Evolutionary conservation across 139 green algal genomes (phyloP).

Genomic region (Tetradesmus obliquus): DNA sequence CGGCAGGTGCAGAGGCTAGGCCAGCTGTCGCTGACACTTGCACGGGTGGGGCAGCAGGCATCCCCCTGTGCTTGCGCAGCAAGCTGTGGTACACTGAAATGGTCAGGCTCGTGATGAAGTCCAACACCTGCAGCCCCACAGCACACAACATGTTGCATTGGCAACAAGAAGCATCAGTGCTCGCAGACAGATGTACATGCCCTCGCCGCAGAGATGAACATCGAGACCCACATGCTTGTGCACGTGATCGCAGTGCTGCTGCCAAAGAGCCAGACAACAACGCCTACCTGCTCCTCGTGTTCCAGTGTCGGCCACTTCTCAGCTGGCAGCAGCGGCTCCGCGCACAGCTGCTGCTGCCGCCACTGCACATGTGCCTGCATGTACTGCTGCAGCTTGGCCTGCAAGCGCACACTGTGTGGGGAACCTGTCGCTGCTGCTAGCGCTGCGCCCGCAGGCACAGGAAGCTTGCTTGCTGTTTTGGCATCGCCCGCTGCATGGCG

Average conservation of each 20-base stretch:
- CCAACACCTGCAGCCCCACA: slow-evolving; percentile 24
- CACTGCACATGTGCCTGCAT: slow-evolving; percentile 16
- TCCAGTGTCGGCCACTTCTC: slow-evolving; percentile 25
- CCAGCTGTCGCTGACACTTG: too few relatives aligned
- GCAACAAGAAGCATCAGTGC: neutral
- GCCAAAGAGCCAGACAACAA: too few relatives aligned
- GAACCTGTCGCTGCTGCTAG: slow-evolving; percentile 1
- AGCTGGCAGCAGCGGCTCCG: neutral
- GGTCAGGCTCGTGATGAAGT: slow-evolving; percentile 29
- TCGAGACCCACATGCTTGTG: too few relatives aligned
- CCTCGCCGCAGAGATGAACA: too few relatives aligned
- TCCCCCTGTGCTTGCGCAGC: slow-evolving; percentile 4
- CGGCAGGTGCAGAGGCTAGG: neutral
- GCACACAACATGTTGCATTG: neutral
- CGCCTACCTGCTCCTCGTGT: slow-evolving; percentile 34
- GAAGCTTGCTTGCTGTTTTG: neutral
- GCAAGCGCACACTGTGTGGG: neutral
- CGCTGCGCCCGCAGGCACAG: neutral
- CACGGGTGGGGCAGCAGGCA: neutral
- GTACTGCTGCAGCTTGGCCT: slow-evolving; percentile 17
- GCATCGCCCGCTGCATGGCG: neutral
- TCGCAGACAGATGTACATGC: too few relatives aligned
- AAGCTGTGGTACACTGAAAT: slow-evolving; percentile 3
- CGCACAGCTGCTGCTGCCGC: neutral
- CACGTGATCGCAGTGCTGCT: too few relatives aligned